These are phyloP conservation scores for Moniliella sp. DNA, from an alignment of 1,284 basidiomycete species.

Conservation along the genomic window DNA sequence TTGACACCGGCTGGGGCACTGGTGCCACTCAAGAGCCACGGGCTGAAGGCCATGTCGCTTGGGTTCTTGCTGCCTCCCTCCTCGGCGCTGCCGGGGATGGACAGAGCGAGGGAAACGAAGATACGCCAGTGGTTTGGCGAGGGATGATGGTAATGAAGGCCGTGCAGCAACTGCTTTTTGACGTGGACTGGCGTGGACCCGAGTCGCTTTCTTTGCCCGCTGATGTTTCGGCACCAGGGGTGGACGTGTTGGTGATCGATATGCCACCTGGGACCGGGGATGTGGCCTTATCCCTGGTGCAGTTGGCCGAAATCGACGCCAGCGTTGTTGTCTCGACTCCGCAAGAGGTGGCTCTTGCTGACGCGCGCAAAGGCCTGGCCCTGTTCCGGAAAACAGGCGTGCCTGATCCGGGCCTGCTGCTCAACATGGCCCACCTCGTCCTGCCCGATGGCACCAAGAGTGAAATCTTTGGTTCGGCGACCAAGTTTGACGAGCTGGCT, in stretches of 20 bases:
- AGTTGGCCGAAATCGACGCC: conserved; percentile 45
- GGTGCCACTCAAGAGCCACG: conserved; percentile 66
- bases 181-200: conserved; percentile 62
- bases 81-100: too few relatives aligned
- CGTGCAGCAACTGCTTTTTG: conserved; percentile 82
- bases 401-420: conserved; percentile 64
- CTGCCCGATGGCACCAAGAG: conserved; percentile 50
- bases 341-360: conserved; percentile 75
- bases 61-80: conserved; percentile 45
- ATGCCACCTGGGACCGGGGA: conserved; percentile 96
- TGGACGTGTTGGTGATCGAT: conserved; percentile 78
- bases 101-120: conserved; percentile 36
- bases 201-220: too few relatives aligned
- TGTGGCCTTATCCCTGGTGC: conserved; percentile 73
- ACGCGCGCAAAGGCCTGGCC: conserved; percentile 73
- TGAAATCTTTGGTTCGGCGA: conserved; percentile 53
- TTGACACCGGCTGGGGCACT: conserved; percentile 49
- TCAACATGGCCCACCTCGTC: conserved; percentile 77
- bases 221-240: too few relatives aligned
- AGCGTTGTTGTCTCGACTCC: conserved; percentile 58
- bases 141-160: conserved; percentile 98
- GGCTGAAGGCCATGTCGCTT: conserved; percentile 87
- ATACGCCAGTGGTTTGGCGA: conserved; percentile 74
- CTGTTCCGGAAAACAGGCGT: conserved; percentile 80
- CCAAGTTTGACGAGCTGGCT: conserved; percentile 48